Percentiles rank a stretch among this genome's conserved stretches.
These are phyloP conservation scores for Naganishia onofrii DNA, from an alignment of 768 basidiomycete genomes.

Conservation along the genomic window DNA sequence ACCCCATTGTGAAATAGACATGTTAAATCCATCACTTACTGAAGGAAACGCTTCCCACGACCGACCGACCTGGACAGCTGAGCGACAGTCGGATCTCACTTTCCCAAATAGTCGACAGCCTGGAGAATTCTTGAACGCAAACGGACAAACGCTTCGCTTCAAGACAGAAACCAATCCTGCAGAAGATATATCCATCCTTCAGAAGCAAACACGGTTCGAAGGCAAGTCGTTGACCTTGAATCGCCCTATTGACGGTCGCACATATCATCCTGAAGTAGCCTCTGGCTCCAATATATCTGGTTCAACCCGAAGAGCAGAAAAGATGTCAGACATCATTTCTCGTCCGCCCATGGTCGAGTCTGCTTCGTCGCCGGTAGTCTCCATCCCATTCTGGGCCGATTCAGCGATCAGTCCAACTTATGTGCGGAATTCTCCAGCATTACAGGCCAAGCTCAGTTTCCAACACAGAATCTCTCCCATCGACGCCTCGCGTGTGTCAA, in stretches of 20 bases:
- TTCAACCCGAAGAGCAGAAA: neutral
- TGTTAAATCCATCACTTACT: neutral
- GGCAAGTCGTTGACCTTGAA: neutral
- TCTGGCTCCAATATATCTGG: neutral
- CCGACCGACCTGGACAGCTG: neutral
- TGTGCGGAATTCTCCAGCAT: neutral
- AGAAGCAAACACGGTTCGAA: neutral
- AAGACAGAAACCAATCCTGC: neutral
- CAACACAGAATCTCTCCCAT: constrained; percentile 9
- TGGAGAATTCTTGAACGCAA: neutral
- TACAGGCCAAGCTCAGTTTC: neutral
- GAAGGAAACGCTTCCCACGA: neutral
- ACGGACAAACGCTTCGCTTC: neutral
- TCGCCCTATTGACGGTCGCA: neutral
- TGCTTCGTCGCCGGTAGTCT: constrained; percentile 1
- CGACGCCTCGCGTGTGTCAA: constrained; percentile 6
- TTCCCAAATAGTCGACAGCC: neutral
- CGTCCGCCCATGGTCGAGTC: neutral
- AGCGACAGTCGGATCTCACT: neutral
- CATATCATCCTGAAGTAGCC: neutral
- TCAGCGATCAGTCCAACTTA: neutral
- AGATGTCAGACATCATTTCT: neutral
- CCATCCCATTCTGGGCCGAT: neutral
- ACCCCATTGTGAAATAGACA: neutral
- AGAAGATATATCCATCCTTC: neutral